Percentiles rank a stretch among this genome's conserved stretches.
phyloP scores from a whole-genome alignment of 345 rosid genomes.

The Gossypium stocksii region DNA sequence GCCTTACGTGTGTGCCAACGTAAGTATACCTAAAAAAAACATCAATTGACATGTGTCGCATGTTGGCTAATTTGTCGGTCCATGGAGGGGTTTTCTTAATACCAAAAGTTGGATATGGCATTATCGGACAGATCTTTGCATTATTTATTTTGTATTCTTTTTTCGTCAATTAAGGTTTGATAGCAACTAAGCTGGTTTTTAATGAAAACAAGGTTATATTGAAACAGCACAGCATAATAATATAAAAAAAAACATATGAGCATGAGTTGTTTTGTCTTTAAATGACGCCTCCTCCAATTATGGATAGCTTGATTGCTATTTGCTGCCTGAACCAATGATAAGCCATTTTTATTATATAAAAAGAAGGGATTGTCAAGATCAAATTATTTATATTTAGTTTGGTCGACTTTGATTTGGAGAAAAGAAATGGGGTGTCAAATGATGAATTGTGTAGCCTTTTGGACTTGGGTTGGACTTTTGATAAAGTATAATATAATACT shows the following conservation, averaged over 20 bases:
- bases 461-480: not conserved
- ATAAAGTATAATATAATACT: not conserved
- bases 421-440: not conserved
- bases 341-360: not conserved
- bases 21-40: conserved; percentile 26
- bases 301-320: conserved; percentile 7
- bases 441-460: not conserved
- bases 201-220: not conserved
- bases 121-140: conserved; percentile 11
- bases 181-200: conserved; percentile 12
- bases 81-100: conserved; percentile 17
- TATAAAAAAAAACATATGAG: not conserved
- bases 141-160: conserved; percentile 15
- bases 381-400: conserved; percentile 5
- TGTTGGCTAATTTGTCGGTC: conserved; percentile 56
- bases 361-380: conserved; percentile 6
- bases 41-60: conserved; percentile 48
- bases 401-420: not conserved
- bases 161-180: conserved; percentile 11
- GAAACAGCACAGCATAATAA: not conserved
- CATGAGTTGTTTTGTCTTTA: conserved; percentile 2
- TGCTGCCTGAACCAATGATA: not conserved
- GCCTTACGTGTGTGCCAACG: conserved; percentile 53
- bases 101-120: conserved; percentile 3
- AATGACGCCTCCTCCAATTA: conserved; percentile 17